These are phyloP conservation scores for Sporisorium graminicola DNA, from an alignment of 1,284 basidiomycete species.

Conservation along the genomic window DNA sequence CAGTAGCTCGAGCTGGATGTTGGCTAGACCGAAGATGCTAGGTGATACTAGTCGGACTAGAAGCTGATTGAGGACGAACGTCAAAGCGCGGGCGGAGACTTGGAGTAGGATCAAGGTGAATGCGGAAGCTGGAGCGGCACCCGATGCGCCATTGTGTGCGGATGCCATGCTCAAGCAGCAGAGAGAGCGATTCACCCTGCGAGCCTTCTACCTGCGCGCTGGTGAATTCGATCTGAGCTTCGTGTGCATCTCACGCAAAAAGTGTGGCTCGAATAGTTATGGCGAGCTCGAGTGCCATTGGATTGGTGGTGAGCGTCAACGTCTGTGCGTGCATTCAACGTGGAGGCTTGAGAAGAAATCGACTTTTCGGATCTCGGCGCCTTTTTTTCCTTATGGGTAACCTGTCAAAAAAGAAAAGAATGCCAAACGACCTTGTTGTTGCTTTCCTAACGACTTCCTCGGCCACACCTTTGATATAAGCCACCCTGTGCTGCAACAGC, in stretches of 20 bases:
- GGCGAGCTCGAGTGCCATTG: too few species aligned
- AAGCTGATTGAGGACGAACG: conserved; percentile 88
- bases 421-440: not conserved
- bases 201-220: too few species aligned
- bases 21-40: conserved; percentile 84
- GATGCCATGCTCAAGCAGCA: not conserved
- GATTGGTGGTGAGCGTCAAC: not conserved
- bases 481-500: not conserved
- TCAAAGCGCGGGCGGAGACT: conserved; percentile 83
- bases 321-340: not conserved
- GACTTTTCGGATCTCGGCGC: not conserved
- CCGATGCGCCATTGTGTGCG: not conserved
- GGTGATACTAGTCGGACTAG: conserved; percentile 87
- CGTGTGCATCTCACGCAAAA: too few species aligned
- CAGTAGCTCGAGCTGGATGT: conserved; percentile 87
- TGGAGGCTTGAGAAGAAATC: not conserved
- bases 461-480: too few species aligned
- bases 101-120: conserved; percentile 88
- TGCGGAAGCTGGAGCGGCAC: conserved; percentile 71
- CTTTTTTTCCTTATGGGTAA: not conserved
- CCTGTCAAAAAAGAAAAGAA: not conserved
- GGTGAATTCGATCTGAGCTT: too few species aligned
- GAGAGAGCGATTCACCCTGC: not conserved
- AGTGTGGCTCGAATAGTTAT: too few species aligned
- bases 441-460: not conserved